Percentiles rank a stretch among this genome's conserved stretches.
Evolutionary conservation across 495 filamentous ascomycete species (phyloP).

Genomic region (Neurospora sp.): DNA sequence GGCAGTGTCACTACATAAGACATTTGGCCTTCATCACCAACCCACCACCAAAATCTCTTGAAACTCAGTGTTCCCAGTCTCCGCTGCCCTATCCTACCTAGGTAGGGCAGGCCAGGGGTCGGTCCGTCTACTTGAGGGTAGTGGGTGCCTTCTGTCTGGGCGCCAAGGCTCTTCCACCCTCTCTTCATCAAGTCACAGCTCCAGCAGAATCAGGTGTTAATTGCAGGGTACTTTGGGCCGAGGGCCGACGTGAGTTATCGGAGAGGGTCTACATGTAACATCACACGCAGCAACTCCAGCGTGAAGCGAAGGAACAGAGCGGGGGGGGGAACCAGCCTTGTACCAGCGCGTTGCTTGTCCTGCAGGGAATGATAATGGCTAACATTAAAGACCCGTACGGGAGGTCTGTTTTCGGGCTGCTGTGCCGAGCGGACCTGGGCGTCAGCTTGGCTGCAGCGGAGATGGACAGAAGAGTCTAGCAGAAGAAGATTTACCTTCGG

Average conservation of each 20-base stretch:
- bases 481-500: neutral
- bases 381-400: neutral
- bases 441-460: neutral
- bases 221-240: neutral
- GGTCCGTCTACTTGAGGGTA: neutral
- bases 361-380: neutral
- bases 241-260: neutral
- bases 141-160: too few relatives aligned
- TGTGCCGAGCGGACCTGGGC: neutral
- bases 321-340: neutral
- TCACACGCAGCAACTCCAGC: neutral
- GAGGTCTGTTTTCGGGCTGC: neutral
- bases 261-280: neutral
- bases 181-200: too few relatives aligned
- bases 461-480: neutral
- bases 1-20: neutral
- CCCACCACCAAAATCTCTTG: neutral
- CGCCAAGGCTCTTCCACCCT: too few relatives aligned
- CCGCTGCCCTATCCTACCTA: neutral
- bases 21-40: neutral
- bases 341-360: neutral
- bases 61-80: neutral
- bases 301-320: neutral
- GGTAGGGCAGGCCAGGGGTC: neutral
- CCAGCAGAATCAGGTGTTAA: neutral